Conservation (phyloP, 306 rosid species). For the Cyclanthera cordifolia region DNA sequence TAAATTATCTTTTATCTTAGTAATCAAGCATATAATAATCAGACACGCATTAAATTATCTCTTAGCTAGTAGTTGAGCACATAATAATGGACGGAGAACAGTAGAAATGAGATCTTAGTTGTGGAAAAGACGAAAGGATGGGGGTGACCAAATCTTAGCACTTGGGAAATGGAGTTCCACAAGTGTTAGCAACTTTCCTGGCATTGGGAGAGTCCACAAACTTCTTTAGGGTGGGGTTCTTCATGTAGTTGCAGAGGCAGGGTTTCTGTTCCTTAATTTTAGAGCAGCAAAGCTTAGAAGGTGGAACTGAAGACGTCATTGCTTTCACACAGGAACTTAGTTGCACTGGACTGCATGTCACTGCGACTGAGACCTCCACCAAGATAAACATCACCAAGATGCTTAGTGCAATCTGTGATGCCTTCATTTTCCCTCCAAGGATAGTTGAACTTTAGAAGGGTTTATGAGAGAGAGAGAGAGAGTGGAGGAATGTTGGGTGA, state of each 20-base stretch:
- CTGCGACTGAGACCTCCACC: conserved; percentile 47
- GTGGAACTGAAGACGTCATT: conserved; percentile 64
- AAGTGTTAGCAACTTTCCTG: conserved; percentile 75
- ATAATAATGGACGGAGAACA: not conserved
- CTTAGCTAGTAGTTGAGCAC: conserved; percentile 5
- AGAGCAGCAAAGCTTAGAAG: conserved; percentile 65
- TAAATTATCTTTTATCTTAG: too few species aligned
- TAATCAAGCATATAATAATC: too few species aligned
- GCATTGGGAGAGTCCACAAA: conserved; percentile 91
- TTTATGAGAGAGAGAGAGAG: conserved; percentile 12
- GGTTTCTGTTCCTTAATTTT: conserved; percentile 92
- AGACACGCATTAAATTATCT: not conserved
- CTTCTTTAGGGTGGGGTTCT: conserved; percentile 79
- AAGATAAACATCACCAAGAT: conserved; percentile 39
- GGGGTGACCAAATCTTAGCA: conserved; percentile 29
- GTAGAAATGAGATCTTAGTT: conserved; percentile 12
- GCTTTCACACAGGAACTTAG: conserved; percentile 86
- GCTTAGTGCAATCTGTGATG: conserved; percentile 36
- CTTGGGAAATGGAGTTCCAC: conserved; percentile 90
- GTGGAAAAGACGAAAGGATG: not conserved
- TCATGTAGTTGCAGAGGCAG: conserved; percentile 83
- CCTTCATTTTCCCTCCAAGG: conserved; percentile 30
- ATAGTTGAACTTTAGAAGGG: not conserved
- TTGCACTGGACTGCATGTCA: conserved; percentile 72
- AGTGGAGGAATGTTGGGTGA: conserved; percentile 16